These are phyloP conservation scores for Fusarium camptoceras DNA, from an alignment of 2,329 filamentous ascomycete genomes.

Conservation along the genomic window DNA sequence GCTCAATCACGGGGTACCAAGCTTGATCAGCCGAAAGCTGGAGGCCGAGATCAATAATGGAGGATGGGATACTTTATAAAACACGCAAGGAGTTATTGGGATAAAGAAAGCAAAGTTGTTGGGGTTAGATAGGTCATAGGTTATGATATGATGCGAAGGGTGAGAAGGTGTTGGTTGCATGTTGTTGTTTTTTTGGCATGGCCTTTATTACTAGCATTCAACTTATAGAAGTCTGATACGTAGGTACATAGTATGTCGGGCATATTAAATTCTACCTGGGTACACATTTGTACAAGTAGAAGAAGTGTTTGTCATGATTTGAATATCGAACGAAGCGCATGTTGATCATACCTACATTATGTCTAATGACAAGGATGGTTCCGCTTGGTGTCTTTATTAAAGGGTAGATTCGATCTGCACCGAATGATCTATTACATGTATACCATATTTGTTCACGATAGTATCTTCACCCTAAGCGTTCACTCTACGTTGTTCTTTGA, in stretches of 20 bases:
- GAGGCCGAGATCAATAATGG: conserved; percentile 98
- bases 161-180: not conserved
- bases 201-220: conserved; percentile 6
- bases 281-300: not conserved
- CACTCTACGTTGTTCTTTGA: not conserved
- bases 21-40: conserved; percentile 87
- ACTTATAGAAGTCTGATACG: conserved; percentile 14
- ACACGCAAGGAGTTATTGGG: not conserved
- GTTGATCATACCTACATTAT: not conserved
- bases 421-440: not conserved
- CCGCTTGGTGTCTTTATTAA: not conserved
- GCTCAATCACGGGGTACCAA: conserved; percentile 87
- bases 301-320: not conserved
- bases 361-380: not conserved
- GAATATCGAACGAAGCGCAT: not conserved
- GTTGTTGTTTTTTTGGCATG: conserved; percentile 12
- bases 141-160: conserved; percentile 9
- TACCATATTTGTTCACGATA: not conserved
- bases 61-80: conserved; percentile 83
- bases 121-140: not conserved
- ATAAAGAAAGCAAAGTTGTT: not conserved
- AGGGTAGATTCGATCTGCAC: not conserved
- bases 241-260: not conserved
- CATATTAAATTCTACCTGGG: not conserved
- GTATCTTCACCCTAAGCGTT: not conserved